These are phyloP conservation scores for Kluyveromyces sp. DNA, from an alignment of 1,139 yeast genomes.

Conservation along the genomic window DNA sequence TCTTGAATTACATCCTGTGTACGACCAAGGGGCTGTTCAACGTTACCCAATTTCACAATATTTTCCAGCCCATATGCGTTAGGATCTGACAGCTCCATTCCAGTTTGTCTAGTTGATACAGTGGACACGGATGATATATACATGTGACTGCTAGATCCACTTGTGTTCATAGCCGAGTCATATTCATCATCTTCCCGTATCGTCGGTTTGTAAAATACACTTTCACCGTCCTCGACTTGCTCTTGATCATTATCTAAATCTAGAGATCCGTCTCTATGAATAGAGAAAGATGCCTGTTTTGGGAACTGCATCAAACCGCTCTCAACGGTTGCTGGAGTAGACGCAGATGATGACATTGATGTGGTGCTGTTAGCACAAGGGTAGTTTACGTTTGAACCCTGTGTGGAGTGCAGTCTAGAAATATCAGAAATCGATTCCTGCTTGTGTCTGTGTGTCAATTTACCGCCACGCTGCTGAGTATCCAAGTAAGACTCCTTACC, in stretches of 20 bases:
- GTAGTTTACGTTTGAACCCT: slow-evolving; percentile 1
- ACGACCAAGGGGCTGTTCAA: not conserved
- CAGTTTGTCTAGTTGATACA: not conserved
- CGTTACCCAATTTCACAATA: not conserved
- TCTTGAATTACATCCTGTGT: not conserved
- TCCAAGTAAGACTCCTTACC: slow-evolving; percentile 20
- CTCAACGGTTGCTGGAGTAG: slow-evolving; percentile 23
- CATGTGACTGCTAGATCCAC: slow-evolving; percentile 21
- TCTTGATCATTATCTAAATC: slow-evolving; percentile 5
- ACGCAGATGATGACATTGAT: slow-evolving; percentile 20
- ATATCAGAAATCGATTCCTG: slow-evolving; percentile 27
- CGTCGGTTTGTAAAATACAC: not conserved
- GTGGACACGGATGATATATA: slow-evolving; percentile 23
- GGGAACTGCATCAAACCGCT: slow-evolving; percentile 5
- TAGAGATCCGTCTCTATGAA: slow-evolving; percentile 10
- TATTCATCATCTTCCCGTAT: slow-evolving; percentile 15
- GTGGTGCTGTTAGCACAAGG: slow-evolving; percentile 16
- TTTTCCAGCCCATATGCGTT: not conserved
- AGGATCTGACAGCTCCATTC: not conserved
- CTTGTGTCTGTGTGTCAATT: slow-evolving; percentile 18
- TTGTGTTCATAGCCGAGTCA: slow-evolving; percentile 12
- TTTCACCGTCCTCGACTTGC: slow-evolving; percentile 9
- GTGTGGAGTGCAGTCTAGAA: slow-evolving; percentile 1
- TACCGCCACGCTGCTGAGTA: slow-evolving; percentile 12
- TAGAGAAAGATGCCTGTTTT: slow-evolving; percentile 7